These are phyloP conservation scores for Baorangia bicolor DNA, from an alignment of 768 basidiomycete genomes.

Conservation along the genomic window DNA sequence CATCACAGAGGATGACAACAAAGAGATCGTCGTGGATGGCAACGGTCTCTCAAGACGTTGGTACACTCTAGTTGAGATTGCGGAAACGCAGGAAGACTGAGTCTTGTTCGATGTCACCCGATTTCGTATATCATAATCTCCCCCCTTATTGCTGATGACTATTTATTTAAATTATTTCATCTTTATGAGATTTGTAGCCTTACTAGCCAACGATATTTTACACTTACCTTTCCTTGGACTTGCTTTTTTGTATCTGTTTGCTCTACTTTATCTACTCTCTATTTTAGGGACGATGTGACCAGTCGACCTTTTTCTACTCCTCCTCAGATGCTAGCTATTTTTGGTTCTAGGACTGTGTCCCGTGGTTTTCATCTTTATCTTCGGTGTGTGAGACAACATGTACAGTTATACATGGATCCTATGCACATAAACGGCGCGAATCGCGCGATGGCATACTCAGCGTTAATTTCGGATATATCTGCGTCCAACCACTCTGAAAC, in stretches of 20 bases:
- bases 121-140: background rate
- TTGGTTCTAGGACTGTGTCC: no score
- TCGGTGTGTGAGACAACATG: no score
- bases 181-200: slow-evolving; percentile 1
- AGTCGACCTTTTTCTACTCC: no score
- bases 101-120: background rate
- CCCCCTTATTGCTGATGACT: background rate
- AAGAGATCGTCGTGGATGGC: background rate
- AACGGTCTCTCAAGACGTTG: background rate
- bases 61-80: slow-evolving; percentile 5
- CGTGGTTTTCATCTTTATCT: no score
- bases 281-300: no score
- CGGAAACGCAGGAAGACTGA: slow-evolving; percentile 1
- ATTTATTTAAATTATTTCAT: background rate
- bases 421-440: background rate
- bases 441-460: no score
- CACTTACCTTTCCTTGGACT: background rate
- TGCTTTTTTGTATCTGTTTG: no score
- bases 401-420: background rate
- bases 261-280: no score
- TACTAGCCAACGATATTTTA: background rate
- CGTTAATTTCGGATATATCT: background rate
- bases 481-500: background rate
- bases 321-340: no score
- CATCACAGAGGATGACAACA: background rate